Base-by-base conservation (phyloP, 2,329 filamentous ascomycete species). In the Thelonectria blattea region DNA sequence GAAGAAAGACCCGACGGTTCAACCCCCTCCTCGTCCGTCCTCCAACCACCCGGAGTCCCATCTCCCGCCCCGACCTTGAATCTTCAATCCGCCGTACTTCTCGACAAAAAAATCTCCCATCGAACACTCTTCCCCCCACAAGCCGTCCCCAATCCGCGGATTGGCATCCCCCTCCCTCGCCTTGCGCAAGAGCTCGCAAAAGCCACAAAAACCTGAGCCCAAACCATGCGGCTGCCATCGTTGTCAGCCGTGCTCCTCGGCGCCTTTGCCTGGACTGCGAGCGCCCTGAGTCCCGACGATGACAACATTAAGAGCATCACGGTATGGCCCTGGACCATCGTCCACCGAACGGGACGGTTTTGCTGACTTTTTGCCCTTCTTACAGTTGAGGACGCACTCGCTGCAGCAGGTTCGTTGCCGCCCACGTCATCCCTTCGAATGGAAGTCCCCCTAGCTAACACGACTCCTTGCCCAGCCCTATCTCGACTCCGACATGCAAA, bases 401-500 rank as follows among this genome's bases (percentile, higher is more conserved):
- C 83, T 97, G 64, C 81, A 85, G 75, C 85, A 90, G 83, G 91
- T 93, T 80, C 77, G 89, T 85, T 69, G 60, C 67, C 61, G 58
- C 65, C 62, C 61, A 66, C 64, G 52, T 63, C 65, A 69, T 56
- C 62, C 58, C 55, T 34, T 58, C 24, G 43, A 45, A 54, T 24
- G 59, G 66, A 62, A 43, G 37, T 56, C 53, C 52, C 15, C 52
- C 59, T 60, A 47, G 58, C 63, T 68, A 67, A 72, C 65, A 53
- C 65, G 69, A 49, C 65, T 61, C 55, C 27, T 42, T 56, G 66
- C 54, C 65, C 74, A 97, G 91, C 95, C 95, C 64, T 99, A 97
- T 79, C 88, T 99, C 71, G 95, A 99, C 80, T 95, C 93, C 62
- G 95, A 98, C 78, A 93, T 98, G 89, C 91, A 96, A 81, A 97